phyloP scores from a whole-genome alignment of 805 yeast species.

The Yarrowia phangngaensis region DNA sequence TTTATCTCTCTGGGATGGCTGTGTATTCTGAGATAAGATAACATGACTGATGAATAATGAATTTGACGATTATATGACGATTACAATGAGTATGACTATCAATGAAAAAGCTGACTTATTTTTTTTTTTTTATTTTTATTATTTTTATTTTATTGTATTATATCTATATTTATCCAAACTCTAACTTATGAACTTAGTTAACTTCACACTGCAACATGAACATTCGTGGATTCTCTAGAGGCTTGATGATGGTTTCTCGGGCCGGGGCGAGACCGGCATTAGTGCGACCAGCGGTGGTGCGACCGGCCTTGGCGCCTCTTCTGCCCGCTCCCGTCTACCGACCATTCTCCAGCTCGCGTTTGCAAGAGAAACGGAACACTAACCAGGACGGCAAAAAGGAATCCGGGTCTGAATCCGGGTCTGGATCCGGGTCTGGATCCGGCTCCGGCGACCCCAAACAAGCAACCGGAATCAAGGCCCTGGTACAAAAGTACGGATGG shows the following conservation, averaged over 20 bases:
- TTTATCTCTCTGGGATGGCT: slow-evolving; percentile 64
- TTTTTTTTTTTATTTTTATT: no score
- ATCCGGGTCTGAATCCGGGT: no score
- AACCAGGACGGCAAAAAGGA: slow-evolving; percentile 1
- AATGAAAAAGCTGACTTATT: no score
- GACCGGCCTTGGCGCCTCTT: neutral
- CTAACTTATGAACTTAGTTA: no score
- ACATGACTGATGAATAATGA: neutral
- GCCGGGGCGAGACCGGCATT: neutral
- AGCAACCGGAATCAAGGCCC: slow-evolving; percentile 29
- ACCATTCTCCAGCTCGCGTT: no score
- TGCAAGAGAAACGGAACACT: neutral
- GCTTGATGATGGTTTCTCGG: slow-evolving; percentile 11
- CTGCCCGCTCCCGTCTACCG: no score
- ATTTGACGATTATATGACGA: neutral
- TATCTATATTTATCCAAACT: no score
- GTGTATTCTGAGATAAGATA: slow-evolving; percentile 49
- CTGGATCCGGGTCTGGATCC: no score
- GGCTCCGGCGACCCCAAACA: neutral
- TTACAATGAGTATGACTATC: no score
- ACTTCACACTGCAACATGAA: no score
- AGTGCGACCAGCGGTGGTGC: neutral
- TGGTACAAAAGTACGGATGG: slow-evolving; percentile 84
- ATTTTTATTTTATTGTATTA: no score
- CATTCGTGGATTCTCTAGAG: slow-evolving; percentile 18